Evolutionary conservation across 1,284 basidiomycete genomes (phyloP).

Genomic region (Cutaneotrichosporon sp.): DNA sequence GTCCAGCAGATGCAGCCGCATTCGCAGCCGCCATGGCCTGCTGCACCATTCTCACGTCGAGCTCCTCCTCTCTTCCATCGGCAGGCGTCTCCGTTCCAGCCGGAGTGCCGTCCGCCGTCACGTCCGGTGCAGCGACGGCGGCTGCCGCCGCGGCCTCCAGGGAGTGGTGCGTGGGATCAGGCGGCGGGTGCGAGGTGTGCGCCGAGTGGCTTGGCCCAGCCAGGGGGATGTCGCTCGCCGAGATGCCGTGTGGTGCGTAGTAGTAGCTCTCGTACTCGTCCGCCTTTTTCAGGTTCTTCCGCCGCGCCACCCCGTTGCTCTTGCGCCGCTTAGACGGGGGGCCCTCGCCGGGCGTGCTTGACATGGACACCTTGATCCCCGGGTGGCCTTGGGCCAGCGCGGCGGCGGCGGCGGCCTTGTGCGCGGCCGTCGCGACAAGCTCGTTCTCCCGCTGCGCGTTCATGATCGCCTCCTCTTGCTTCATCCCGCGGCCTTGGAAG

Average conservation of each 20-base stretch:
- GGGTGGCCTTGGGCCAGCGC: constrained; percentile 45
- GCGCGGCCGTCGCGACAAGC: constrained; percentile 33
- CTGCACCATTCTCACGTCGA: constrained; percentile 43
- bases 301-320: constrained; percentile 19
- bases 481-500: constrained; percentile 47
- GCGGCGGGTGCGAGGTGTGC: too few species aligned
- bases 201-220: constrained; percentile 5
- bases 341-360: constrained; percentile 4
- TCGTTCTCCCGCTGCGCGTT: constrained; percentile 41
- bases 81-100: background rate
- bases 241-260: background rate
- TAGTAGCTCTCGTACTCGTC: constrained; percentile 15
- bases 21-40: constrained; percentile 39
- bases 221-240: constrained; percentile 1
- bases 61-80: constrained; percentile 6
- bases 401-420: constrained; percentile 43
- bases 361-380: constrained; percentile 42
- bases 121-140: background rate
- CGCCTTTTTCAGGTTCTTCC: constrained; percentile 20
- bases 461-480: constrained; percentile 45
- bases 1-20: constrained; percentile 24
- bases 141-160: constrained; percentile 1
- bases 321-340: constrained; percentile 17
- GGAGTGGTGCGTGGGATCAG: background rate
- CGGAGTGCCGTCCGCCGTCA: background rate